These are phyloP conservation scores for Rhipidocladum racemiflorum DNA, from an alignment of 176 grass and related monocot genomes.

Conservation along the genomic window DNA sequence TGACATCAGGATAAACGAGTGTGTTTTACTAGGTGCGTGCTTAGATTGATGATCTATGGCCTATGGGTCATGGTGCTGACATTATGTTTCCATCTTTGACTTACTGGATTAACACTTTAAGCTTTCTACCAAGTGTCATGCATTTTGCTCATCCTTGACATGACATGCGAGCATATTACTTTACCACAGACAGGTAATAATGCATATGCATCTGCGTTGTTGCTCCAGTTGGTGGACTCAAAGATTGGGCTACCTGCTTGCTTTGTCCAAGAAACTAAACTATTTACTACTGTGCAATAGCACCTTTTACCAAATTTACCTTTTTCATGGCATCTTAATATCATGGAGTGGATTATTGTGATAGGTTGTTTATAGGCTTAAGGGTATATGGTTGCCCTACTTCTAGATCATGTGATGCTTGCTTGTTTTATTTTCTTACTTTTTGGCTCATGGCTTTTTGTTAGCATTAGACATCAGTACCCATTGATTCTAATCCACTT, in stretches of 20 bases:
- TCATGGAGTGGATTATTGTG: background rate
- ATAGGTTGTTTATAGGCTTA: background rate
- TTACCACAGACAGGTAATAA: background rate
- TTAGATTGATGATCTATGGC: no score
- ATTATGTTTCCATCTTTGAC: constrained; percentile 40
- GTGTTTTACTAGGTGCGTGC: constrained; percentile 24
- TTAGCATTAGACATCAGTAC: constrained; percentile 38
- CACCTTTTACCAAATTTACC: constrained; percentile 15
- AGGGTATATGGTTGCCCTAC: constrained; percentile 22
- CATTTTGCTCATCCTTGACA: constrained; percentile 9
- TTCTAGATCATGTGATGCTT: constrained; percentile 17
- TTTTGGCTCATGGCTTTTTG: constrained; percentile 45
- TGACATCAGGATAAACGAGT: constrained; percentile 7
- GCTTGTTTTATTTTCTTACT: constrained; percentile 10
- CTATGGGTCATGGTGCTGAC: constrained; percentile 41
- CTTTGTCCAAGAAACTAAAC: background rate
- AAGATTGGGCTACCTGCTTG: background rate
- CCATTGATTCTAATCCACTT: constrained; percentile 53
- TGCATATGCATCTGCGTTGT: background rate
- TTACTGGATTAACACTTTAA: background rate
- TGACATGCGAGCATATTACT: constrained; percentile 22
- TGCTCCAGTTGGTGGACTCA: background rate
- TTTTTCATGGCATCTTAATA: constrained; percentile 14
- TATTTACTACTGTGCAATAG: background rate
- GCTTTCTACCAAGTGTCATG: background rate